Percentiles rank a stretch among this genome's conserved stretches.
Conservation (phyloP, 2,329 filamentous ascomycete genomes). For the Lecanicillium sp. region DNA sequence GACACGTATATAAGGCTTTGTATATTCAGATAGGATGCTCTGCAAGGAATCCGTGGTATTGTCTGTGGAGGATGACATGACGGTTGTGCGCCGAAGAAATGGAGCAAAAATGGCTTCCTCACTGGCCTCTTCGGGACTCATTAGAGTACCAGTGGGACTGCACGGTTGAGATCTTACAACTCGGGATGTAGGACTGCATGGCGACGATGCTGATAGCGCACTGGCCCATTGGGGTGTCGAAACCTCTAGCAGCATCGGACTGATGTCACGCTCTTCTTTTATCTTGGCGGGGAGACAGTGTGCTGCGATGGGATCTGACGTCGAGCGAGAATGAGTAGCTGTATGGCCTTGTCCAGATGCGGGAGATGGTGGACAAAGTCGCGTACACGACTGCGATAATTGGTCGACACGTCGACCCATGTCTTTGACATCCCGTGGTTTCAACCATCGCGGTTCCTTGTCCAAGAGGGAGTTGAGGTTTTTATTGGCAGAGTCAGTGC, state of each 20-base stretch:
- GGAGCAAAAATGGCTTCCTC: constrained; percentile 13
- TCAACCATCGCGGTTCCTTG: constrained; percentile 50
- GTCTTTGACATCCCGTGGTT: constrained; percentile 41
- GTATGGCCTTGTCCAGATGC: constrained; percentile 4
- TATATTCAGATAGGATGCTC: constrained; percentile 22
- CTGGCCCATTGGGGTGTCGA: not conserved
- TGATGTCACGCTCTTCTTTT: not conserved
- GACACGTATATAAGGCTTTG: constrained; percentile 24
- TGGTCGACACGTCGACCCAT: constrained; percentile 42
- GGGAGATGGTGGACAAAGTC: constrained; percentile 14
- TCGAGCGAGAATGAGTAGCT: not conserved
- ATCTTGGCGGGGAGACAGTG: not conserved
- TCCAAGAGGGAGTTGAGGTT: constrained; percentile 47
- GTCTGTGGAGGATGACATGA: constrained; percentile 29
- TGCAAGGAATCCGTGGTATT: constrained; percentile 27
- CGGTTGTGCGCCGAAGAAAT: constrained; percentile 25
- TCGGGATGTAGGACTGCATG: not conserved
- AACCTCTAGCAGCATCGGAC: not conserved
- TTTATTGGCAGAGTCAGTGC: constrained; percentile 50
- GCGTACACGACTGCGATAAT: constrained; percentile 30
- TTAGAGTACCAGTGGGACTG: not conserved
- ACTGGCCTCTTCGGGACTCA: constrained; percentile 3
- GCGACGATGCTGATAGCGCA: constrained; percentile 2
- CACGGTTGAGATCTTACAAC: too few species aligned
- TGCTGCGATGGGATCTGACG: not conserved